These are phyloP conservation scores for Linnemannia hyalina DNA, from an alignment of 192 early-diverging fungal genomes.

Conservation along the genomic window DNA sequence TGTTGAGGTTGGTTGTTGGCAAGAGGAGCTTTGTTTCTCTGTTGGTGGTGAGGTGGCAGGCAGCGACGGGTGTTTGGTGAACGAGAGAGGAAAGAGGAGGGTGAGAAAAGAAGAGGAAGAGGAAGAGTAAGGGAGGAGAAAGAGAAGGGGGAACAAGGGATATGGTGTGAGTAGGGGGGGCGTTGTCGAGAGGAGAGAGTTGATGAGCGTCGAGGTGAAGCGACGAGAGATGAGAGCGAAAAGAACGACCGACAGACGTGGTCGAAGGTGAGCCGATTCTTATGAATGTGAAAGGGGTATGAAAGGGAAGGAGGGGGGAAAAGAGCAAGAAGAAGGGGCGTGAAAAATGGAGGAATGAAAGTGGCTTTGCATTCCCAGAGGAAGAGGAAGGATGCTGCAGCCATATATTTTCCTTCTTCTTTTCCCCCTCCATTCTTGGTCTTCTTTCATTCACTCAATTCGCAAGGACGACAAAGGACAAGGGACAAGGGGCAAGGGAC, in stretches of 20 bases:
- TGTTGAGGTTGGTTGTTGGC: background rate
- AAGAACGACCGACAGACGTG: background rate
- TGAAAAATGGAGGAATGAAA: too few relatives aligned
- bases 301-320: background rate
- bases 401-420: too few relatives aligned
- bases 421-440: too few relatives aligned
- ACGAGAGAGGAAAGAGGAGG: background rate
- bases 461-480: too few relatives aligned
- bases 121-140: background rate
- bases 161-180: background rate
- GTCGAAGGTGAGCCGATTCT: background rate
- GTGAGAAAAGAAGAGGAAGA: background rate
- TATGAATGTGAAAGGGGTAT: background rate
- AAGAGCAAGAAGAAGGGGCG: too few relatives aligned
- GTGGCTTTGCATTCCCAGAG: too few relatives aligned
- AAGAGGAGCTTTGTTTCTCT: background rate
- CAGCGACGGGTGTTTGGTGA: background rate
- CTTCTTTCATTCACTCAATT: too few relatives aligned
- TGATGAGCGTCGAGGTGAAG: background rate
- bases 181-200: background rate
- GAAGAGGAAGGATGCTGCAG: too few relatives aligned
- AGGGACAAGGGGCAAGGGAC: too few relatives aligned
- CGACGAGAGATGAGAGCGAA: slow-evolving; percentile 5
- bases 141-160: background rate
- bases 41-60: too few relatives aligned